phyloP scores from a whole-genome alignment of 2,329 filamentous ascomycete species.

The Sporothrix variecibatus region DNA sequence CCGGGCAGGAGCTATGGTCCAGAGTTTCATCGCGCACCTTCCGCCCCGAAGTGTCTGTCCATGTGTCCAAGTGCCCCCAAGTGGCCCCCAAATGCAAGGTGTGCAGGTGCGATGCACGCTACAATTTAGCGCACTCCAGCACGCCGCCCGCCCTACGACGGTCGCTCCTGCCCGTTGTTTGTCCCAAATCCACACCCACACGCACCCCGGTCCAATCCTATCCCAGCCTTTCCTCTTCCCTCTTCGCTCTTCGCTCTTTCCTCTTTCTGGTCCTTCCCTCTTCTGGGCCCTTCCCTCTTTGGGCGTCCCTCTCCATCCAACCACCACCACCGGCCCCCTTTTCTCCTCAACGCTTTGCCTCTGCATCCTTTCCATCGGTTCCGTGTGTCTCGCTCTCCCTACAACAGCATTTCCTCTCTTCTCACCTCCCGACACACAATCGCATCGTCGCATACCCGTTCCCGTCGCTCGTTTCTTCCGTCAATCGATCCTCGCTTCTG shows the following conservation, averaged over 20 bases:
- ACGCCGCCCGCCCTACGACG: neutral
- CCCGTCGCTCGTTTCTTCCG: neutral
- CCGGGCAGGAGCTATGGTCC: constrained; percentile 15
- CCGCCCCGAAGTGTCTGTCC: no score
- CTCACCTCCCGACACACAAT: neutral
- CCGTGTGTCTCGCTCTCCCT: constrained; percentile 16
- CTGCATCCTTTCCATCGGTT: constrained; percentile 18
- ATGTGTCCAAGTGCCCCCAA: no score
- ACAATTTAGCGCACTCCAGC: constrained; percentile 6
- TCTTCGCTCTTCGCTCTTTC: no score
- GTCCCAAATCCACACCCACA: neutral
- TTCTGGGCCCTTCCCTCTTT: constrained; percentile 7
- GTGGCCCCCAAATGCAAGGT: neutral
- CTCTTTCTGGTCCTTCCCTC: neutral
- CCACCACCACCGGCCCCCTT: constrained; percentile 25
- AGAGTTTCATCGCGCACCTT: constrained; percentile 21
- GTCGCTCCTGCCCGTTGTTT: neutral
- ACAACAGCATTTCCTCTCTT: constrained; percentile 6
- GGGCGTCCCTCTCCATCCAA: constrained; percentile 25
- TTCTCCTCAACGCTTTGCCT: constrained; percentile 21
- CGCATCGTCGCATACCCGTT: constrained; percentile 11
- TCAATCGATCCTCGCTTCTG: neutral
- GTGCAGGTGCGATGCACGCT: neutral
- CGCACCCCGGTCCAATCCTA: constrained; percentile 8
- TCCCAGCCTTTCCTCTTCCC: constrained; percentile 25